phyloP scores from a whole-genome alignment of 139 green algal species.

The Diplosphaera chodatii region DNA sequence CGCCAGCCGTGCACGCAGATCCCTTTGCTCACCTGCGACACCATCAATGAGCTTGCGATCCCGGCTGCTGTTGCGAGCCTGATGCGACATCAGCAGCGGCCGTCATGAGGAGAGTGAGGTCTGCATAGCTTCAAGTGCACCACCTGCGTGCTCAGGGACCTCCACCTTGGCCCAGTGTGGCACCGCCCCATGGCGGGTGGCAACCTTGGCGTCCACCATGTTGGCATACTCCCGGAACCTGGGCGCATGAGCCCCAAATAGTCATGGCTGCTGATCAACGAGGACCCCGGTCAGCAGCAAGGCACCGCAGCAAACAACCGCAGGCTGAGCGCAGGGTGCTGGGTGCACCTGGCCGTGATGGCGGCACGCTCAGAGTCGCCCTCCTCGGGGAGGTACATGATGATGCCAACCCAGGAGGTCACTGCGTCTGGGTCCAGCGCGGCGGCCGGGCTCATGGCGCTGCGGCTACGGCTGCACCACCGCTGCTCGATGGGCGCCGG shows the following conservation, averaged over 20 bases:
- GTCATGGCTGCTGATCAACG: no score
- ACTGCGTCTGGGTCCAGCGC: constrained; percentile 26
- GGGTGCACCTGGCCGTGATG: constrained; percentile 64
- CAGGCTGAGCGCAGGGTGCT: no score
- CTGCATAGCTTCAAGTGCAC: no score
- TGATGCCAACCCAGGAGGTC: constrained; percentile 92
- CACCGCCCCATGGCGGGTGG: constrained; percentile 65
- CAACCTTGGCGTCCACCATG: constrained; percentile 58
- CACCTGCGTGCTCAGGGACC: constrained; percentile 18
- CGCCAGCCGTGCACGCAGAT: constrained; percentile 32
- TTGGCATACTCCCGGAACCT: constrained; percentile 75
- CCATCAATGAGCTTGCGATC: background rate
- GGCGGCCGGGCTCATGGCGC: constrained; percentile 67
- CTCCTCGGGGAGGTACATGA: constrained; percentile 91
- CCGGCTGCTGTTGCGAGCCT: background rate
- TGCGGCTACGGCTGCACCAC: constrained; percentile 69
- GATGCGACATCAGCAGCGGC: no score
- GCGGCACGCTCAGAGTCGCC: constrained; percentile 37
- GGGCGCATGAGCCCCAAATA: background rate
- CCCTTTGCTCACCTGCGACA: constrained; percentile 8
- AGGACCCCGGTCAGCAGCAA: no score
- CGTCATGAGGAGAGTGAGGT: no score
- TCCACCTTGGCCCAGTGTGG: constrained; percentile 99
- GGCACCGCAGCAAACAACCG: background rate
- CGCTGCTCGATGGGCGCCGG: constrained; percentile 93